phyloP scores from a whole-genome alignment of 2,329 filamentous ascomycete genomes.

The Aphanoascus verrucosus region DNA sequence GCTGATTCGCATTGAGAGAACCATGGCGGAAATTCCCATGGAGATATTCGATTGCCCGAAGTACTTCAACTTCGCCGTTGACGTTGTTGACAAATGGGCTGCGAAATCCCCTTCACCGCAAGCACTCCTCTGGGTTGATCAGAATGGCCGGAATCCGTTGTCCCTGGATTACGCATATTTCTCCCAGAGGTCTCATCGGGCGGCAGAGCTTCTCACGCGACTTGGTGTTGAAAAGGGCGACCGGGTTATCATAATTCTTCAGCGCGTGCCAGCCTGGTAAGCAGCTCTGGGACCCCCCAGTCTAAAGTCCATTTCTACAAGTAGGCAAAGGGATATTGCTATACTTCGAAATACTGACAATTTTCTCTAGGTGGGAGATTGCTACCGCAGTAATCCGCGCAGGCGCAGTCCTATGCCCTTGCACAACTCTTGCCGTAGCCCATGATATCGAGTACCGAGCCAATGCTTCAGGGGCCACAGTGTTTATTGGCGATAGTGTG shows the following conservation, averaged over 20 bases:
- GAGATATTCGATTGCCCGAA: constrained; percentile 13
- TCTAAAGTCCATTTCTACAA: background rate
- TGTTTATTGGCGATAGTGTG: constrained; percentile 30
- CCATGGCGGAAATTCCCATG: background rate
- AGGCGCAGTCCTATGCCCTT: constrained; percentile 31
- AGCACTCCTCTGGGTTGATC: constrained; percentile 33
- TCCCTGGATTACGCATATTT: constrained; percentile 30
- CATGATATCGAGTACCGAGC: constrained; percentile 34
- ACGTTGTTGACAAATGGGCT: constrained; percentile 35
- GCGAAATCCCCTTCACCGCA: constrained; percentile 19
- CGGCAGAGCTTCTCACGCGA: constrained; percentile 26
- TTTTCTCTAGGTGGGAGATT: constrained; percentile 30
- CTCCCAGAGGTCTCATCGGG: constrained; percentile 28
- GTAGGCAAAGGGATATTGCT: background rate
- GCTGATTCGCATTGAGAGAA: background rate
- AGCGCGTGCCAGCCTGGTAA: constrained; percentile 28
- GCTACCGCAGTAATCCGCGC: constrained; percentile 29
- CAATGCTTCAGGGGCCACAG: constrained; percentile 25
- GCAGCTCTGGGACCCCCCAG: background rate
- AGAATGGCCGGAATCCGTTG: constrained; percentile 22
- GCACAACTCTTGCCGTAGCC: constrained; percentile 30
- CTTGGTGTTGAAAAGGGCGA: constrained; percentile 27
- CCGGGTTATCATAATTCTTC: constrained; percentile 29
- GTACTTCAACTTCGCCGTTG: constrained; percentile 33
- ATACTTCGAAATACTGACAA: background rate